phyloP scores from a whole-genome alignment of 164 flowering plant genomes.

The Saururus chinensis region DNA sequence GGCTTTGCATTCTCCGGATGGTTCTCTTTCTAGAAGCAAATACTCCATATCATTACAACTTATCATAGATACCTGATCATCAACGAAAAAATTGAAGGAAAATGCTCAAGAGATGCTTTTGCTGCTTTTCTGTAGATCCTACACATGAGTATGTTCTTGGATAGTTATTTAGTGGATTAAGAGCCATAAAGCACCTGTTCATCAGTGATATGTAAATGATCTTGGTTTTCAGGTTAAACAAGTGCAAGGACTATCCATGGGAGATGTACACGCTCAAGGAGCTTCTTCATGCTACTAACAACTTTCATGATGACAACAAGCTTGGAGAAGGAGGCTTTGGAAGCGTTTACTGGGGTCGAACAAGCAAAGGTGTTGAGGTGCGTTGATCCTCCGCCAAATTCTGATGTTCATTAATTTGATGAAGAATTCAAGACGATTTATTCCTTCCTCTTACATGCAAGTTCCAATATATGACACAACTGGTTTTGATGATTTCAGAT shows the following conservation, averaged over 20 bases:
- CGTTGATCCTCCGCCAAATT: neutral
- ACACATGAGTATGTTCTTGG: neutral
- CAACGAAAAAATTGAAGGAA: neutral
- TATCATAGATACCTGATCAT: neutral
- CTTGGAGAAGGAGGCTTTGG: slow-evolving; percentile 74
- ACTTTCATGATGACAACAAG: slow-evolving; percentile 53
- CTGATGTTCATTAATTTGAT: no score
- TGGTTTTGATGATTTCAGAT: slow-evolving; percentile 23
- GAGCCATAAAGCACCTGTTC: neutral
- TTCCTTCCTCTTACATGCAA: neutral
- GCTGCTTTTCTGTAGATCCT: neutral
- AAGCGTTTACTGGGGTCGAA: slow-evolving; percentile 68
- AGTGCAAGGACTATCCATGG: slow-evolving; percentile 44
- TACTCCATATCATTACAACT: neutral
- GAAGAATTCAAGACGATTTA: neutral
- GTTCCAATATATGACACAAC: neutral
- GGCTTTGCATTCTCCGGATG: neutral
- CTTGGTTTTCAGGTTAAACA: slow-evolving; percentile 10
- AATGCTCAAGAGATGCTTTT: neutral
- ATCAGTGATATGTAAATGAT: neutral
- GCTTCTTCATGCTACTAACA: slow-evolving; percentile 54
- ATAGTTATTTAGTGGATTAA: neutral
- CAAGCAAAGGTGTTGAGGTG: slow-evolving; percentile 56
- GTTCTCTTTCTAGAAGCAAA: neutral
- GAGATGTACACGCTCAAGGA: slow-evolving; percentile 47